Percentiles rank a stretch among this genome's conserved stretches.
Conservation (phyloP, 2,329 filamentous ascomycete genomes). For the Paecilomyces fulvus region DNA sequence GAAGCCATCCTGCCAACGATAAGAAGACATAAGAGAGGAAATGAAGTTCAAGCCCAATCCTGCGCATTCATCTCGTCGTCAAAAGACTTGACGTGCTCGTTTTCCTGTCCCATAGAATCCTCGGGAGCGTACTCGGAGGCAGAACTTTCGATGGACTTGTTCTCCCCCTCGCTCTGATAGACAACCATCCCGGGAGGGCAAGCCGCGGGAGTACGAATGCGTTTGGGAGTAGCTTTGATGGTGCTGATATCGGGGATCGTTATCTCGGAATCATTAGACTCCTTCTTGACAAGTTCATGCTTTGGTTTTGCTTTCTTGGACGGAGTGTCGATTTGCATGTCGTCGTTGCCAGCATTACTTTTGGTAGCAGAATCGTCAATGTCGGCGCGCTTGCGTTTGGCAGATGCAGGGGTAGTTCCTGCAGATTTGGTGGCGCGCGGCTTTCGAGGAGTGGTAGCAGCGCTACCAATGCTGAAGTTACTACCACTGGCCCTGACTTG, state of each 20-base stretch:
- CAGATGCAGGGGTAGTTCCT: slow-evolving; percentile 6
- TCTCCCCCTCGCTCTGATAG: slow-evolving; percentile 11
- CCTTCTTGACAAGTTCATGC: slow-evolving; percentile 7
- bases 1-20: background rate
- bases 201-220: slow-evolving; percentile 11
- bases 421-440: slow-evolving; percentile 2
- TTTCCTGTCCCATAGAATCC: background rate
- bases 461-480: slow-evolving; percentile 12
- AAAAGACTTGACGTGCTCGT: background rate
- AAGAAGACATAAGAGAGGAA: background rate
- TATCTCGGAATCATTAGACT: slow-evolving; percentile 1
- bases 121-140: slow-evolving; percentile 14
- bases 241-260: slow-evolving; percentile 1
- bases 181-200: slow-evolving; percentile 11
- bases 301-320: slow-evolving; percentile 2
- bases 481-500: slow-evolving; percentile 8
- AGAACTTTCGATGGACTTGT: slow-evolving; percentile 10
- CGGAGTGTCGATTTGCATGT: background rate
- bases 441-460: background rate
- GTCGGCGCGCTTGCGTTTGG: slow-evolving; percentile 11
- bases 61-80: slow-evolving; percentile 2
- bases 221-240: slow-evolving; percentile 8
- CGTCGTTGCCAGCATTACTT: background rate
- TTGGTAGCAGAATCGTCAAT: slow-evolving; percentile 1
- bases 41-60: background rate